phyloP scores from a whole-genome alignment of 2,329 filamentous ascomycete genomes.

The Fusarium nanum region DNA sequence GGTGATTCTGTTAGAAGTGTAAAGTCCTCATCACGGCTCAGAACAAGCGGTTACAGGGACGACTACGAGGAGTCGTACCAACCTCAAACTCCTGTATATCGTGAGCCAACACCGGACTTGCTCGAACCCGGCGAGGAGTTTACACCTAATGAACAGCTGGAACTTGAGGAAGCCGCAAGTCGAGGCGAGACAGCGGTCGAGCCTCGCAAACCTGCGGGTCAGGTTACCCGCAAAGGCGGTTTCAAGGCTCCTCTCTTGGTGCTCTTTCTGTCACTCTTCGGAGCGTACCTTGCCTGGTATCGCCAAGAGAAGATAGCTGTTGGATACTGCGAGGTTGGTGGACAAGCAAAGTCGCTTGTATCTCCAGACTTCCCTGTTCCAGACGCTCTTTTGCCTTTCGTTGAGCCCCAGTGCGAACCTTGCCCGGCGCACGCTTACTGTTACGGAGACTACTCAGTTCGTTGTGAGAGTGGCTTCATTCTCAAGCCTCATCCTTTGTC shows the following conservation, averaged over 20 bases:
- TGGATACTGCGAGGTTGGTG: conserved; percentile 90
- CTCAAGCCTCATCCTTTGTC: conserved; percentile 86
- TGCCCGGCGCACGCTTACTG: conserved; percentile 94
- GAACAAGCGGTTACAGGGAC: conserved; percentile 53
- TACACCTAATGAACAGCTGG: conserved; percentile 88
- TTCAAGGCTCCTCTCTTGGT: conserved; percentile 76
- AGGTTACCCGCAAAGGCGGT: conserved; percentile 55
- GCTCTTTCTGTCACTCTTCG: conserved; percentile 75
- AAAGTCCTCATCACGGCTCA: conserved; percentile 57
- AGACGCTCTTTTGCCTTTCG: conserved; percentile 74
- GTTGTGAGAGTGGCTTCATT: conserved; percentile 89
- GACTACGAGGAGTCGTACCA: conserved; percentile 52
- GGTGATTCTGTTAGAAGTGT: conserved; percentile 57
- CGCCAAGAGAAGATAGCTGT: conserved; percentile 96
- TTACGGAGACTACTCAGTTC: conserved; percentile 78
- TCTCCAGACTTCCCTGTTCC: conserved; percentile 69
- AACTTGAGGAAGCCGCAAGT: conserved; percentile 75
- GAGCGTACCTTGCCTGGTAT: conserved; percentile 83
- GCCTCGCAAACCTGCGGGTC: conserved; percentile 56
- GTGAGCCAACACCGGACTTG: conserved; percentile 50
- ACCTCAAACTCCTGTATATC: conserved; percentile 37
- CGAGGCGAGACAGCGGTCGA: conserved; percentile 61
- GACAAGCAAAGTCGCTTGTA: conserved; percentile 65
- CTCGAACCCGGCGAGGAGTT: conserved; percentile 89
- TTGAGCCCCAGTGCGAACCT: conserved; percentile 85